Base-by-base conservation (phyloP, 805 yeast species). In the Metschnikowia kofuensis region DNA sequence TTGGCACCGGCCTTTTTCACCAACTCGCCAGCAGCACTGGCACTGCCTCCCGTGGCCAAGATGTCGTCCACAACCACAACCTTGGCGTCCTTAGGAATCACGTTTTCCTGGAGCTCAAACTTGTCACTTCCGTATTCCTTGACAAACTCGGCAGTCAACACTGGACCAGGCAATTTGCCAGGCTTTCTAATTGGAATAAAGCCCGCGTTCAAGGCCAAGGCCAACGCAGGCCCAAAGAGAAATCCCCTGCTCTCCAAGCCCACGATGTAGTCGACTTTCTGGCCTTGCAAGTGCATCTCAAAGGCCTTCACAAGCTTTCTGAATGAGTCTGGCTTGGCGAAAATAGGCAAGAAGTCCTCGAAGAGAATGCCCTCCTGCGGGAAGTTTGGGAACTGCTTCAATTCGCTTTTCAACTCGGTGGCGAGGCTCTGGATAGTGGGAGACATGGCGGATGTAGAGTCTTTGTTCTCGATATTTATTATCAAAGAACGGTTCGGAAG, bases 221-320 rank as follows among this genome's bases (percentile, higher is more conserved):
- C 99, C 58, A 94, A 77, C 34, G 98, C 75, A 40, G 99, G 99
- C 12, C 98, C 99, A 62, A 94, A 92, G 50, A 94, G 76, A 68
- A 94, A 94, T 4, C 99, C 99, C 70, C 99, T 85, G 43, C 97
- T 87, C 70, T 94, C 99, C 57, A 94, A 79, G 41, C 98, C 99
- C 44, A 94, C 89, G 52, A 94, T 78, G 64, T 86, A 92, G 64
- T 94, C 97, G 54, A 95, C 82, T 56, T 84, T 80, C 53, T 75
- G 74, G 54, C 73, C 74, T 50, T 83, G 81, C 50, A 94, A 64
- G 64, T 89, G 95, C 47, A 80, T 63, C 68, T 85, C 81, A 74
- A 92, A 87, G 14, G 96, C 96, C 56, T 79, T 81, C 40, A 94
- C 74, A 49, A 94, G 76, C 63, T 87, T 85, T 63, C 85, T 84